Evolutionary conservation across 2,329 filamentous ascomycete species (phyloP), one percentile per base, ranked within the genome.

Genomic region (Pezicula carpinea): DNA sequence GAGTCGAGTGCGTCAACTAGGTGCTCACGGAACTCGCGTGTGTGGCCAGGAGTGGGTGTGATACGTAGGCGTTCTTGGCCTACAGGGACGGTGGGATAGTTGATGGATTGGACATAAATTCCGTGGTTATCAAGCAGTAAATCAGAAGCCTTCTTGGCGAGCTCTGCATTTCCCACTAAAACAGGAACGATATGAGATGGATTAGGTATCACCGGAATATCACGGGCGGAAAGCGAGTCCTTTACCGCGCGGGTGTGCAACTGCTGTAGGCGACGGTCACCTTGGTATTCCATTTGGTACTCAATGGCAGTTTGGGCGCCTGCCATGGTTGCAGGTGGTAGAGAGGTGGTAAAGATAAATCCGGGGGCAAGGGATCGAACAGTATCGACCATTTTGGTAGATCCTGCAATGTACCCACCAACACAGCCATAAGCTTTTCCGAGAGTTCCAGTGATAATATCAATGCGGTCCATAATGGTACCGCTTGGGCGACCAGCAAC

Each of bases 71-170:
- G 85, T 70, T 99, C 93, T 73, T 99, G 91, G n/a, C 93, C 93
- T 6, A 95, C 89, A 2, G 93, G 93, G 3, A 99, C 93, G 43
- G 93, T 99, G 2, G 93, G 93, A 70, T 97, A 97, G 73, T 99
- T 99, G 78, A 99, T 97, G 46, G 89, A 90, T 71, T 99, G 93
- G 21, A 99, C 93, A 65, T 99, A 99, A 64, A 99, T 96, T 52
- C 83, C 81, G 73, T 96, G 87, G 57, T 95, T 86, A 57, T 87
- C 83, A 13, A 99, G 79, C 18, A 99, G 82, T 73, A 95, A 82
- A 65, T 99, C 93, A 19, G 89, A 95, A 6, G 93, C 93, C 59
- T 85, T 77, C 76, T 93, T 96, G 50, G 93, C 93, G 34, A 95
- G 73, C 69, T 93, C 91, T 39, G 93, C 93, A 62, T 95, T 93